A percentile compares a stretch with the other conserved stretches of the same genome.
Evolutionary conservation across 1,284 basidiomycete species (phyloP).

Genomic region (Lignosus rhinocerotis): DNA sequence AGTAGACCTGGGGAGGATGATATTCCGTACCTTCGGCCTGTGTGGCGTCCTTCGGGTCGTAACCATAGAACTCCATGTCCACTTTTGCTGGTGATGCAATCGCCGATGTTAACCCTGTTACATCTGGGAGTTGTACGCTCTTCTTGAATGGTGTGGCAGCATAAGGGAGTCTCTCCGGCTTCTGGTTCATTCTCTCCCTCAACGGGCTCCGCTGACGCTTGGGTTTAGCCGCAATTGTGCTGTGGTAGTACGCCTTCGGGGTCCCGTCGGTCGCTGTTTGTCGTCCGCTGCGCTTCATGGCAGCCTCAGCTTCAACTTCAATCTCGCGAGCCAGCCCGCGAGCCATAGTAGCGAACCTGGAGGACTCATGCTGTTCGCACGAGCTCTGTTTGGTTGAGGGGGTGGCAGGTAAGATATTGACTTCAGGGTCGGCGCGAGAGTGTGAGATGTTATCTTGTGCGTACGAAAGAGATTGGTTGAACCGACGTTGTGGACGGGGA

Average conservation of each 20-base stretch:
- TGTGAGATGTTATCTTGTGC: constrained; percentile 32
- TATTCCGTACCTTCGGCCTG: constrained; percentile 58
- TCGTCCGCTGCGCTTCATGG: constrained; percentile 2
- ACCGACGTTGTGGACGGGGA: constrained; percentile 15
- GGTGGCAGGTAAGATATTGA: constrained; percentile 57
- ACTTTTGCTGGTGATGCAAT: constrained; percentile 67
- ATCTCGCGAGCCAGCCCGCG: constrained; percentile 55
- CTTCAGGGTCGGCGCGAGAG: constrained; percentile 42
- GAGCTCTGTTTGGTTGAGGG: constrained; percentile 37
- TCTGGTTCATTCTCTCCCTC: constrained; percentile 21
- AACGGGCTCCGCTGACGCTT: constrained; percentile 24
- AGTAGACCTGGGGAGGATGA: not conserved
- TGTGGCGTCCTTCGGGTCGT: constrained; percentile 47
- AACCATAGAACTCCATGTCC: constrained; percentile 51
- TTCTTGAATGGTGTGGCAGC: constrained; percentile 27
- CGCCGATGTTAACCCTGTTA: constrained; percentile 76
- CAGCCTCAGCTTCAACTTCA: constrained; percentile 39
- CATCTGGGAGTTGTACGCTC: constrained; percentile 65
- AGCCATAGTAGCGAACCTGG: constrained; percentile 61
- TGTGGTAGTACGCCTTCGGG: constrained; percentile 20
- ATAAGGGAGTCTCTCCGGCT: constrained; percentile 6
- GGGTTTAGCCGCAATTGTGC: constrained; percentile 23
- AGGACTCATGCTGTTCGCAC: constrained; percentile 26
- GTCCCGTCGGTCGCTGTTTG: constrained; percentile 22
- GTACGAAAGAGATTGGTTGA: constrained; percentile 24